phyloP scores from a whole-genome alignment of 306 rosid genomes.

The Nissolia schottii region DNA sequence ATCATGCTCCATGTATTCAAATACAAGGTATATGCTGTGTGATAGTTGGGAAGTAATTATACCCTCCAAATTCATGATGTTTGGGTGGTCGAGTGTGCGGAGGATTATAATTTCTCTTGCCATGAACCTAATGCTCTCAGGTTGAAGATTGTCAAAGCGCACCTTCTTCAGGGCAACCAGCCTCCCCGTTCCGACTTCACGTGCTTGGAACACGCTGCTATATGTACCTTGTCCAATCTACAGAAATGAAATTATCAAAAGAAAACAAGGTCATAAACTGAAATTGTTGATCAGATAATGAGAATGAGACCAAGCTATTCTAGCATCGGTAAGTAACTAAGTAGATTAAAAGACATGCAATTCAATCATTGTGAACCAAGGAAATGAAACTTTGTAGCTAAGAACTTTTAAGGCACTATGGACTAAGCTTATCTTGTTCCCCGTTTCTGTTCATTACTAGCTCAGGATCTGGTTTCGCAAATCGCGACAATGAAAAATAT shows the following conservation, averaged over 20 bases:
- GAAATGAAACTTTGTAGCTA: background rate
- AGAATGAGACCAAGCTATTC: background rate
- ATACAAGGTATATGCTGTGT: conserved; percentile 82
- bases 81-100: conserved; percentile 94
- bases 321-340: background rate
- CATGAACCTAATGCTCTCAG: conserved; percentile 92
- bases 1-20: conserved; percentile 99
- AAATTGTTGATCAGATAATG: background rate
- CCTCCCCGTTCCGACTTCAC: conserved; percentile 69
- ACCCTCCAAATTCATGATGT: conserved; percentile 88
- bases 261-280: background rate
- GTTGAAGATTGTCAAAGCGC: conserved; percentile 72
- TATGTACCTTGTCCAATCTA: conserved; percentile 98
- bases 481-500: background rate
- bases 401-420: background rate
- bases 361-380: conserved; percentile 7
- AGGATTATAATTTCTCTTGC: conserved; percentile 84
- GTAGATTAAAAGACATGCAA: background rate
- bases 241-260: background rate
- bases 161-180: conserved; percentile 93
- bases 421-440: background rate
- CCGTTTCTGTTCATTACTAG: background rate
- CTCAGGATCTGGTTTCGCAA: background rate
- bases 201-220: conserved; percentile 91
- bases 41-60: conserved; percentile 72